Evolutionary conservation across 2,329 filamentous ascomycete species (phyloP).

Genomic region (Myriosclerotinia scirpicola): DNA sequence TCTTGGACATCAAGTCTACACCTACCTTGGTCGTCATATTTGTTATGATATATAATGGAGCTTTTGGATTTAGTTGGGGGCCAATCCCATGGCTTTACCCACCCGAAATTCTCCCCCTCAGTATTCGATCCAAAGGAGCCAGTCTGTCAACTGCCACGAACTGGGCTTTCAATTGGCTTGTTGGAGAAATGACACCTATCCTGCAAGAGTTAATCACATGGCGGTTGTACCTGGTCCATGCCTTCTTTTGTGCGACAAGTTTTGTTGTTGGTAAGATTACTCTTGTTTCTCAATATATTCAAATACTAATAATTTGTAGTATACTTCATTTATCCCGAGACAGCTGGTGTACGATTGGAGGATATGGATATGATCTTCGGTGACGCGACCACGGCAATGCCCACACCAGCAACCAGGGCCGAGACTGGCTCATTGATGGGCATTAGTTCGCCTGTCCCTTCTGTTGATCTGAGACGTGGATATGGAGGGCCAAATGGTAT

Average conservation of each 20-base stretch:
- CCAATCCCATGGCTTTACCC: constrained; percentile 98
- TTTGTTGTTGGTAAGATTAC: constrained; percentile 84
- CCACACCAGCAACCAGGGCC: constrained; percentile 73
- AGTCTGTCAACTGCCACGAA: constrained; percentile 95
- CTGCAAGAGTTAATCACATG: constrained; percentile 90
- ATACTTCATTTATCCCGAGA: constrained; percentile 97
- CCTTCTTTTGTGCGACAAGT: constrained; percentile 93
- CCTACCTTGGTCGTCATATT: constrained; percentile 86
- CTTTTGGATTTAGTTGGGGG: constrained; percentile 96
- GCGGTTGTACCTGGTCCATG: constrained; percentile 92
- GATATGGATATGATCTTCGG: constrained; percentile 97
- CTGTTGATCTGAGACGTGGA: constrained; percentile 66
- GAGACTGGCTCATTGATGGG: constrained; percentile 83
- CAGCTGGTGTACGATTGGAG: constrained; percentile 89
- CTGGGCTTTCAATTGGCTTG: constrained; percentile 98
- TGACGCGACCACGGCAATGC: constrained; percentile 80
- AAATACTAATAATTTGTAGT: constrained; percentile 54
- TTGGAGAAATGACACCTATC: constrained; percentile 91
- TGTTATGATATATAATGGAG: constrained; percentile 98
- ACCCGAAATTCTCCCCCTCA: constrained; percentile 95
- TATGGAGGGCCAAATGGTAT: constrained; percentile 42
- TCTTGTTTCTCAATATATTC: not conserved
- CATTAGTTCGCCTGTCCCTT: constrained; percentile 75
- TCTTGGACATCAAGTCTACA: constrained; percentile 75
- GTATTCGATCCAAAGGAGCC: constrained; percentile 94